These are phyloP conservation scores for Sporobolomyces roseus DNA, from an alignment of 768 basidiomycete genomes.

Conservation along the genomic window DNA sequence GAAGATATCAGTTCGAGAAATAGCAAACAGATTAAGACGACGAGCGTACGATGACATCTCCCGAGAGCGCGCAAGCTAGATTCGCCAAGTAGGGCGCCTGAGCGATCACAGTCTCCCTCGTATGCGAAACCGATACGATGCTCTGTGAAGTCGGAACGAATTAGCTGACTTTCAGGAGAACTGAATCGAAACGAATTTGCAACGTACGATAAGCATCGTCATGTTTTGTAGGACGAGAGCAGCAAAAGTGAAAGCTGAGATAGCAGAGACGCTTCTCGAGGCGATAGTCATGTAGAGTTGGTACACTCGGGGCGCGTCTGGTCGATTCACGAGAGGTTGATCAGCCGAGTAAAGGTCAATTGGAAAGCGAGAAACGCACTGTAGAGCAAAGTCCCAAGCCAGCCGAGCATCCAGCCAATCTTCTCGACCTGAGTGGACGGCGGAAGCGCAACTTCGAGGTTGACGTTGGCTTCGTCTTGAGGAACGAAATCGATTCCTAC, in stretches of 20 bases:
- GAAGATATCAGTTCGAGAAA: neutral
- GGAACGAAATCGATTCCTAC: neutral
- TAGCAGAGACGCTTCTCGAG: neutral
- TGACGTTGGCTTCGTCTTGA: neutral
- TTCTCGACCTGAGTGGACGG: neutral
- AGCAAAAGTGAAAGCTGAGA: neutral
- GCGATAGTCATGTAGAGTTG: neutral
- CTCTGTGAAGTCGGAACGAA: neutral
- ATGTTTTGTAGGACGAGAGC: slow-evolving; percentile 19
- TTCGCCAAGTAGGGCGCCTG: slow-evolving; percentile 9
- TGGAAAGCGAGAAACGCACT: neutral
- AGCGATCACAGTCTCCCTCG: neutral
- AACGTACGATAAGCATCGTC: slow-evolving; percentile 8
- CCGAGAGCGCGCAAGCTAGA: neutral
- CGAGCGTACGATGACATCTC: neutral
- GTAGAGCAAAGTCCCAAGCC: neutral
- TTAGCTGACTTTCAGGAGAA: too few relatives aligned
- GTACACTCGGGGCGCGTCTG: neutral
- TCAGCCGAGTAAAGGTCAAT: neutral
- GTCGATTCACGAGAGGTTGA: too few relatives aligned
- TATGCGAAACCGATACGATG: slow-evolving; percentile 12
- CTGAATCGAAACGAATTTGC: neutral
- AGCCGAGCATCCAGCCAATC: neutral
- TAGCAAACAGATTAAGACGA: too few relatives aligned
- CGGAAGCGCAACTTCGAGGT: too few relatives aligned